Conservation (phyloP, 148 eudicot genomes). For the Pouteria glomerata region DNA sequence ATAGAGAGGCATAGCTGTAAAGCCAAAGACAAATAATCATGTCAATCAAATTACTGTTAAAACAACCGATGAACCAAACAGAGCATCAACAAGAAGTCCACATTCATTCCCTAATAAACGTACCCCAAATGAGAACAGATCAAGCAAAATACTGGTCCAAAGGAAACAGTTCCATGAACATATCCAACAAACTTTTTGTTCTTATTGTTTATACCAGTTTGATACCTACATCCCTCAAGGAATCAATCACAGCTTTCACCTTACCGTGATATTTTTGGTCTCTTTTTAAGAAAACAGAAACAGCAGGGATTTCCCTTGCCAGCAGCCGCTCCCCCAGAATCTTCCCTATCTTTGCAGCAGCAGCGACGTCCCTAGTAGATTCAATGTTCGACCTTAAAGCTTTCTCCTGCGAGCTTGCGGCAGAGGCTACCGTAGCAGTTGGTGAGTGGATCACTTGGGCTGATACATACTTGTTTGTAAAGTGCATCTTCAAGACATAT, state of each 20-base stretch:
- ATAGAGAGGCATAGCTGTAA: not conserved
- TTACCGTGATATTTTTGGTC: constrained; percentile 94
- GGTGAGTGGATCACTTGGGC: constrained; percentile 94
- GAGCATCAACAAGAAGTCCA: not conserved
- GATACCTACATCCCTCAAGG: constrained; percentile 62
- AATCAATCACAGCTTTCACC: constrained; percentile 81
- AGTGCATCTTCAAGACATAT: constrained; percentile 75
- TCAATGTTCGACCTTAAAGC: constrained; percentile 54
- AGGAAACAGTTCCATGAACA: not conserved
- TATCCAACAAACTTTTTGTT: not conserved
- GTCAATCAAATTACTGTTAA: too few species aligned
- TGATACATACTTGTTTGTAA: constrained; percentile 76
- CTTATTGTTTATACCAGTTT: constrained; percentile 41
- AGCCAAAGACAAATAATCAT: not conserved
- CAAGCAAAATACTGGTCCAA: not conserved
- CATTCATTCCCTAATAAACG: not conserved
- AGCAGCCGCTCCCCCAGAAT: constrained; percentile 74
- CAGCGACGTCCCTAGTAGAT: constrained; percentile 68
- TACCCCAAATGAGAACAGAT: not conserved
- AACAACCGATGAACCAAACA: not conserved
- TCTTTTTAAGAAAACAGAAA: constrained; percentile 54
- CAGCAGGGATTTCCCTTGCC: constrained; percentile 62
- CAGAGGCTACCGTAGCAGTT: constrained; percentile 72
- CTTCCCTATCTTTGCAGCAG: constrained; percentile 87
- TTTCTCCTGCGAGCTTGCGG: constrained; percentile 94